Evolutionary conservation across 2,329 filamentous ascomycete species (phyloP), one percentile per base, ranked within the genome.

Genomic region (Hypoxylon sp.): DNA sequence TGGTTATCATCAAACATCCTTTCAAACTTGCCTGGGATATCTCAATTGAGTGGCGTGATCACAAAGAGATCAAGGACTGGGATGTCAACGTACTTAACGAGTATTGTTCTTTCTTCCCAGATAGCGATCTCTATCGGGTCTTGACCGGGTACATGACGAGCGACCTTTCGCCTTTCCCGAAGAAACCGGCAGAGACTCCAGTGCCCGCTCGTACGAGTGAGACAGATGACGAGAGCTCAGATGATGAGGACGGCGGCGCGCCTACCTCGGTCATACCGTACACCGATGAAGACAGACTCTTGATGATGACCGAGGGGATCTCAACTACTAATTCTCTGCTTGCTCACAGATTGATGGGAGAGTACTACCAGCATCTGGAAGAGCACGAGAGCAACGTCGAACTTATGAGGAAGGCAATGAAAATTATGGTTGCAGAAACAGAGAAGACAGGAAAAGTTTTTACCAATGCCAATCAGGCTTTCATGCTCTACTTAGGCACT

Each of bases 1-100:
- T 99, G 92, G 95, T 99, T 65, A 92, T 97, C 64, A 96, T 99
- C 76, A 94, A 95, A 73, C 94, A 98, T 72, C 92, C 93, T 0
- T 97, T 91, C 79, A 88, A 90, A 68, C 84, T 96, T 14, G 96
- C 96, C 0, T 99, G 96, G 96, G 91, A 93, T 73, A 90, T 97
- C 65, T 87, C 91, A 29, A 84, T 99, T 63, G 93, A 98, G 75
- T 98, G 95, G 92, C 87, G 91, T 71, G 94, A 97, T 77, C 82
- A 88, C 43, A 89, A 92, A 71, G 87, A 87, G 48, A 85, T 96
- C 50, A 82, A 85, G n/a, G 87, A 93, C 25, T 91, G 93, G 82
- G 94, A 98, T 74, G 86, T 88, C 45, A 88, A 87, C 45, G 82
- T 95, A n/a, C 81, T 99, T 23, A 86, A 90, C 58, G 89, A 94